Evolutionary conservation across 768 basidiomycete genomes (phyloP), one percentile per base, ranked within the genome.

Genomic region (Tylopilus intermedius): DNA sequence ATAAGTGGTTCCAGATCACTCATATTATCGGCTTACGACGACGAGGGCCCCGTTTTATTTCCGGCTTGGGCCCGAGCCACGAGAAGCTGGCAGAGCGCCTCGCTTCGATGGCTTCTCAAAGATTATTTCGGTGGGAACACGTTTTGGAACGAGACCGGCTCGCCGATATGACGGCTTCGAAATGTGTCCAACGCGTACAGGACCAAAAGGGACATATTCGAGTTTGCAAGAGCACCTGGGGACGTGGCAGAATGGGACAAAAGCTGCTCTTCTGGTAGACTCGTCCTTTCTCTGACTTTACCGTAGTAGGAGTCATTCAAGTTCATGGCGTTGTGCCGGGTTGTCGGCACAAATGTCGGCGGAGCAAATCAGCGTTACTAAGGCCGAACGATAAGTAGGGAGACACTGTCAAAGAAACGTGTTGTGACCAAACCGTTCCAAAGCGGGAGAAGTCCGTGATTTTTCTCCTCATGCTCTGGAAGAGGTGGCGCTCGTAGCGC

Each of bases 71-170:
- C 72, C 68, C 9, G 75, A 79, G 43, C 76, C 80, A 62, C 74
- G 76, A 3, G 77, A 82, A 82, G 58, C 77, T n/a, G 90, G 90
- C 1, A 78, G 83, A 14, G 86, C 90, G 27, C 61, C 93, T 41
- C 80, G 90, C 47, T 90, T 94, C 64, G 92, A 94, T 63, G 86
- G 84, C 64, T 75, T 94, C 55, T 88, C 84, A 52, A 95, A 94
- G 72, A 75, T 92, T 33, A 73, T 84, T 24, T 83, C 81, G 33
- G 77, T 79, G 24, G 86, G 85, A 26, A 79, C 88, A 60, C 79
- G 87, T 35, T 76, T 24, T 53, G 51, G 30, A 47, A 51, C 41
- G 24, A 39, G n/a, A 39, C 38, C 18, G 18, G 9, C 38, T 39
- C 38, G 18, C 8, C 38, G 9, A 39, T 79, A 84, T 63, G 77